Evolutionary conservation across 169 alveolate species (phyloP).

Genomic region (Toxoplasma gondii): DNA sequence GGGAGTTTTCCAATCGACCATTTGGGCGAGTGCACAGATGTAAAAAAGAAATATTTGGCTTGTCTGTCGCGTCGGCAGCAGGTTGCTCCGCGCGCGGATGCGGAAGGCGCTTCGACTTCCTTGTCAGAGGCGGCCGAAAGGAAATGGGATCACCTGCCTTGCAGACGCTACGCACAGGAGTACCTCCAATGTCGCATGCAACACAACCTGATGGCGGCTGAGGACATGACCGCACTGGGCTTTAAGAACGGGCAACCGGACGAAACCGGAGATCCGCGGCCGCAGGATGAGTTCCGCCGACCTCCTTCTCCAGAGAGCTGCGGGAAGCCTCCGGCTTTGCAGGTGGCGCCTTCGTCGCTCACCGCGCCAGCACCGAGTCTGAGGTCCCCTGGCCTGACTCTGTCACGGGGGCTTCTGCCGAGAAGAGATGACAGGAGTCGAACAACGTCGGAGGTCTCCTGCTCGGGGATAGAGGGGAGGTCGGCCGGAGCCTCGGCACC

Average conservation of each 20-base stretch:
- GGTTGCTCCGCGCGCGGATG: not conserved
- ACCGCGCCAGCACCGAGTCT: not conserved
- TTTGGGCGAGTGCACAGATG: slow-evolving; percentile 69
- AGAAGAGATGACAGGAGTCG: not conserved
- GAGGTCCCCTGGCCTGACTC: not conserved
- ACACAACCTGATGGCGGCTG: not conserved
- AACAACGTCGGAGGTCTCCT: not conserved
- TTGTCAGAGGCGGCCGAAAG: not conserved
- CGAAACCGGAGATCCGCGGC: slow-evolving; percentile 15
- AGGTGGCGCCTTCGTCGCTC: not conserved
- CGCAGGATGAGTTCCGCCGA: not conserved
- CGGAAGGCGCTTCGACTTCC: not conserved
- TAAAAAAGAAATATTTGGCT: slow-evolving; percentile 57
- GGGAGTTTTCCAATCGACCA: slow-evolving; percentile 78
- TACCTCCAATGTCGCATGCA: slow-evolving; percentile 75
- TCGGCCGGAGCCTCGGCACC: too few species aligned
- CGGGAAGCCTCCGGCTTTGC: too few species aligned
- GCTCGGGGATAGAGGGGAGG: not conserved
- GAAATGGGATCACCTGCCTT: slow-evolving; percentile 69
- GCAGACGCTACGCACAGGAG: slow-evolving; percentile 68
- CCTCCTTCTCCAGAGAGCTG: too few species aligned
- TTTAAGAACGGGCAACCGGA: not conserved
- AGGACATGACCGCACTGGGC: not conserved
- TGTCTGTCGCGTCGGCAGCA: slow-evolving; percentile 56
- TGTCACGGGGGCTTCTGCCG: not conserved